Percentiles rank a stretch among this genome's conserved stretches.
These are phyloP conservation scores for Sclerospora graminicola DNA, from an alignment of 352 stramenopile species.

Conservation along the genomic window DNA sequence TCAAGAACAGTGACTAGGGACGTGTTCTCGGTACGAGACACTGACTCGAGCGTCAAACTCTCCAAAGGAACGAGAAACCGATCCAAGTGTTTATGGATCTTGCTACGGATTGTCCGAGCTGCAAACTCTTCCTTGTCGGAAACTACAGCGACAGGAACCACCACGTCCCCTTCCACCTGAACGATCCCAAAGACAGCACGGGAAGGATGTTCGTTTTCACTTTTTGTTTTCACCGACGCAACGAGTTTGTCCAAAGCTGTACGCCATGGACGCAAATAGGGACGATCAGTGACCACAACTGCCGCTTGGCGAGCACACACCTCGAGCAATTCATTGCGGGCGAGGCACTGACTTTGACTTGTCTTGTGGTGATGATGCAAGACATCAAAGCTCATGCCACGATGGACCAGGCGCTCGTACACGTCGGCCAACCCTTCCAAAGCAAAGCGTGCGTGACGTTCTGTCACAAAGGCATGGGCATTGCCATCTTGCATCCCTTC, in stretches of 20 bases:
- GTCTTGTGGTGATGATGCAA: slow-evolving; percentile 36
- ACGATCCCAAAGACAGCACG: slow-evolving; percentile 51
- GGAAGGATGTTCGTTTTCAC: slow-evolving; percentile 1
- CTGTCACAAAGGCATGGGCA: slow-evolving; percentile 49
- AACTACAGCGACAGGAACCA: slow-evolving; percentile 91
- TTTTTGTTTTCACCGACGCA: slow-evolving; percentile 20
- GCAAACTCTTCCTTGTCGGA: slow-evolving; percentile 94
- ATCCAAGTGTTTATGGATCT: slow-evolving; percentile 89
- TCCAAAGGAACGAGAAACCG: slow-evolving; percentile 74
- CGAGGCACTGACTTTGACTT: neutral
- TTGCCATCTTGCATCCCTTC: slow-evolving; percentile 40
- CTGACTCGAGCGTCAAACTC: slow-evolving; percentile 19
- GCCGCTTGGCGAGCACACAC: slow-evolving; percentile 36
- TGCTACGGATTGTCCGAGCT: slow-evolving; percentile 95
- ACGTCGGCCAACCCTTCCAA: slow-evolving; percentile 55
- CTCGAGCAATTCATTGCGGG: slow-evolving; percentile 32
- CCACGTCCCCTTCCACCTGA: slow-evolving; percentile 96
- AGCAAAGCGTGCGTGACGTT: slow-evolving; percentile 64
- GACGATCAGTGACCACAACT: slow-evolving; percentile 67
- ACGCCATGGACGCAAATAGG: slow-evolving; percentile 55
- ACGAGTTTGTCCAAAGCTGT: slow-evolving; percentile 37
- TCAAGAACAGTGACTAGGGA: slow-evolving; percentile 18
- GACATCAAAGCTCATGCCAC: slow-evolving; percentile 52
- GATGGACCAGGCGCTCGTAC: slow-evolving; percentile 25
- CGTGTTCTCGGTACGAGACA: slow-evolving; percentile 16